Evolutionary conservation across 805 yeast species (phyloP).

Genomic region (Metschnikowia rubicola): DNA sequence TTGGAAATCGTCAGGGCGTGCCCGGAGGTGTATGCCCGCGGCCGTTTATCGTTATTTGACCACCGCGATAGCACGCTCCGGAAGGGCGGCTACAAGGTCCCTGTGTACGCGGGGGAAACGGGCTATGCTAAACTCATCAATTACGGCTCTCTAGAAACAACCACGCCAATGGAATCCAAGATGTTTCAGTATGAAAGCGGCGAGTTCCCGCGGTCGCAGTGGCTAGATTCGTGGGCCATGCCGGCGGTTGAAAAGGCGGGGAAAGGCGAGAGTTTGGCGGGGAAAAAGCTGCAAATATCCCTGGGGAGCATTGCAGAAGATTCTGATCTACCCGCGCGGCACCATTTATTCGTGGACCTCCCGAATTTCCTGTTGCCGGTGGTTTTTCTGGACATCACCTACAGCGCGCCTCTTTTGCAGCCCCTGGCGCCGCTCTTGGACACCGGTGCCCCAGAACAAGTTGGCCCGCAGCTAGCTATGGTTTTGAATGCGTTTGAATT

Average conservation of each 20-base stretch:
- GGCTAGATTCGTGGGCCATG: conserved; percentile 72
- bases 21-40: conserved; percentile 54
- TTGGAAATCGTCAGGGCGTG: conserved; percentile 65
- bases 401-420: conserved; percentile 15
- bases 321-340: conserved; percentile 5
- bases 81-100: conserved; percentile 65
- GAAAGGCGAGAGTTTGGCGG: background rate
- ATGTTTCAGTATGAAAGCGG: conserved; percentile 67
- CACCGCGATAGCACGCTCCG: conserved; percentile 51
- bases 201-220: conserved; percentile 54
- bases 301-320: background rate
- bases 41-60: conserved; percentile 60
- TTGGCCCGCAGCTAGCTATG: conserved; percentile 30
- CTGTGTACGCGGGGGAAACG: background rate
- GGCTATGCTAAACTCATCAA: conserved; percentile 12
- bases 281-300: background rate
- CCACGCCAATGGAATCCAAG: conserved; percentile 43
- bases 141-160: conserved; percentile 20
- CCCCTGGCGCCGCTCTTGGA: conserved; percentile 9
- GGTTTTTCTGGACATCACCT: conserved; percentile 59
- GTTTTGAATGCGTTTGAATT: conserved; percentile 33
- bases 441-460: conserved; percentile 5
- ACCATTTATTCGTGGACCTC: conserved; percentile 39
- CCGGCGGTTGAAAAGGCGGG: conserved; percentile 45
- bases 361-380: conserved; percentile 70